Base-by-base conservation (phyloP, 2,329 filamentous ascomycete genomes). In the Nemania sp. region DNA sequence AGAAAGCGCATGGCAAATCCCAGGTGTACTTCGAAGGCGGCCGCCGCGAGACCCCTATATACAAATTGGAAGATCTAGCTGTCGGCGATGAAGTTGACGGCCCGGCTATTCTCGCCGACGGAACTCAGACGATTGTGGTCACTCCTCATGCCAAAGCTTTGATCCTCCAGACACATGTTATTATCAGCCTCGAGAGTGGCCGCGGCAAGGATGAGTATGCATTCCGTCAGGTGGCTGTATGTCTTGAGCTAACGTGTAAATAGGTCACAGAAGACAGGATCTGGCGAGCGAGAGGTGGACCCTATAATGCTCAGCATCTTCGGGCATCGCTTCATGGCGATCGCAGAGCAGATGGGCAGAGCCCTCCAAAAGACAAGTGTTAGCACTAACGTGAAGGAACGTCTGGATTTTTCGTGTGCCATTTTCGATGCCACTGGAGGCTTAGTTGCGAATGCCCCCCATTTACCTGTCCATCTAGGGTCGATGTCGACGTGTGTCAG, bases 51-150 rank as follows among this genome's bases (percentile, higher is more conserved):
- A 96, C 92, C 0, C 88, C 91, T 0, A 86, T 97, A 52, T 97
- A 92, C 76, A 92, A 90, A 74, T 83, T 97, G 0, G 87, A 90
- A 64, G 84, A 91, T 60, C 80, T 97, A 11, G 78, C 80, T 1
- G 80, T 91, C 5, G 91, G 92, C 2, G 87, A 92, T 62, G 84
- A 86, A 18, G 80, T 97, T 55, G 79, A 82, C 50, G 93, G 93
- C 0, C 93, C 93, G 0, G 92, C 92, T 0, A 91, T 97, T 76
- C 83, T 97, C 59, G 91, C 91, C 2, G 93, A 94, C 71, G 89
- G 89, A 9, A 93, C 90, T 0, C 94, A 97, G 75, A 98, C 94
- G 0, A 95, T 98, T 64, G 91, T 97, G 0, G 87, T 97, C 2
- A 90, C 91, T 0, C 94, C 93, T 0, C 85, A 84, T 32, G 86